Evolutionary conservation across 1,284 basidiomycete genomes (phyloP).

Genomic region (Termitomyces sp.): DNA sequence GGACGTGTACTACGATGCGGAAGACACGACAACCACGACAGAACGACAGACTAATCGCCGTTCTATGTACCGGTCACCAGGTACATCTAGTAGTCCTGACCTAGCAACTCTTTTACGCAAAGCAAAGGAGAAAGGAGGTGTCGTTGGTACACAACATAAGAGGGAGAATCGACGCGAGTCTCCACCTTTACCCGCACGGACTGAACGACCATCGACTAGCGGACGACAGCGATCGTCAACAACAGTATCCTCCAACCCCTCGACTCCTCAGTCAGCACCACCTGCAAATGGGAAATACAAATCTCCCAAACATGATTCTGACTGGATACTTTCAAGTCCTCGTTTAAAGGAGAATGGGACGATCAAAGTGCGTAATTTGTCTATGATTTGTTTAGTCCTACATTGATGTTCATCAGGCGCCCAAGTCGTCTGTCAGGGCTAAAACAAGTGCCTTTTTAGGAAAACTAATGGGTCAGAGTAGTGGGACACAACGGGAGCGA

Average conservation of each 20-base stretch:
- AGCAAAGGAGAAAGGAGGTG: constrained; percentile 61
- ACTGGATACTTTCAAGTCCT: constrained; percentile 51
- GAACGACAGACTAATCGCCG: constrained; percentile 70
- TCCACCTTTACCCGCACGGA: constrained; percentile 40
- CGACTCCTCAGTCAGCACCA: constrained; percentile 20
- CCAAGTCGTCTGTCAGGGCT: constrained; percentile 60
- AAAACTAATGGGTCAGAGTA: constrained; percentile 63
- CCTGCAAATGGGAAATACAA: constrained; percentile 23
- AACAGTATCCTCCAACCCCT: constrained; percentile 22
- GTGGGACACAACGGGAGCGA: constrained; percentile 52
- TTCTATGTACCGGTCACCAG: constrained; percentile 81
- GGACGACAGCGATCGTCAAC: constrained; percentile 29
- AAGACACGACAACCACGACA: constrained; percentile 34
- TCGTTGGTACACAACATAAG: constrained; percentile 31
- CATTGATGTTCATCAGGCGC: constrained; percentile 28
- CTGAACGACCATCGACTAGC: constrained; percentile 23
- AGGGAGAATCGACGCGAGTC: constrained; percentile 41
- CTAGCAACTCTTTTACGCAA: constrained; percentile 79
- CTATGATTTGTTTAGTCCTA: constrained; percentile 5
- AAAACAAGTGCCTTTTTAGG: constrained; percentile 76
- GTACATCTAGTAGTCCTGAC: constrained; percentile 85
- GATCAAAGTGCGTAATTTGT: constrained; percentile 36
- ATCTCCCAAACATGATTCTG: constrained; percentile 27
- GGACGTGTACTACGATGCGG: constrained; percentile 60
- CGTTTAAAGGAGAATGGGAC: constrained; percentile 38